Evolutionary conservation across 176 grass and related monocot genomes (phyloP).

Genomic region (Elaeis guineensis): DNA sequence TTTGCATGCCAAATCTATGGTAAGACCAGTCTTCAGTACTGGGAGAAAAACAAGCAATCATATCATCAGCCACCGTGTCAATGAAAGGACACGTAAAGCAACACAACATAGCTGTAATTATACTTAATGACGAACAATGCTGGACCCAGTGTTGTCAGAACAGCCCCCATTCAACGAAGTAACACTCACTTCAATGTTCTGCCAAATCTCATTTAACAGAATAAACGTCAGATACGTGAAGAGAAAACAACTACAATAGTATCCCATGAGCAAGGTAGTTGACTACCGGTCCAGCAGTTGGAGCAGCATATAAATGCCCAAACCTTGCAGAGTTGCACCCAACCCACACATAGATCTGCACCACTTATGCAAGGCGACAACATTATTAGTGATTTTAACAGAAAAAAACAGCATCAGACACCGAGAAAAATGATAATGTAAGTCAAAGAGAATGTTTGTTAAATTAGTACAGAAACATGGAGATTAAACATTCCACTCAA

Average conservation of each 20-base stretch:
- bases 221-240: neutral
- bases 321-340: constrained; percentile 80
- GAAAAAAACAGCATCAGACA: too few species aligned
- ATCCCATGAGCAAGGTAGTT: too few species aligned
- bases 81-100: neutral
- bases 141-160: constrained; percentile 74
- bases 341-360: constrained; percentile 89
- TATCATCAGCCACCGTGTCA: too few species aligned
- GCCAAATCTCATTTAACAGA: constrained; percentile 10
- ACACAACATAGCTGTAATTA: neutral
- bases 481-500: too few species aligned
- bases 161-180: constrained; percentile 76
- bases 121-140: constrained; percentile 84
- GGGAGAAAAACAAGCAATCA: constrained; percentile 23
- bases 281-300: constrained; percentile 62
- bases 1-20: constrained; percentile 72
- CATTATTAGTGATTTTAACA: neutral
- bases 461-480: too few species aligned
- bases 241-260: too few species aligned
- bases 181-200: constrained; percentile 57
- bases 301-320: constrained; percentile 86
- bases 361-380: constrained; percentile 5
- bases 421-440: too few species aligned
- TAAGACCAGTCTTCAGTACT: constrained; percentile 76
- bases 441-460: too few species aligned